A percentile compares a stretch with the other conserved stretches of the same genome.
Evolutionary conservation across 2,329 filamentous ascomycete species (phyloP).

Genomic region (Pseudohalonectria lignicola): DNA sequence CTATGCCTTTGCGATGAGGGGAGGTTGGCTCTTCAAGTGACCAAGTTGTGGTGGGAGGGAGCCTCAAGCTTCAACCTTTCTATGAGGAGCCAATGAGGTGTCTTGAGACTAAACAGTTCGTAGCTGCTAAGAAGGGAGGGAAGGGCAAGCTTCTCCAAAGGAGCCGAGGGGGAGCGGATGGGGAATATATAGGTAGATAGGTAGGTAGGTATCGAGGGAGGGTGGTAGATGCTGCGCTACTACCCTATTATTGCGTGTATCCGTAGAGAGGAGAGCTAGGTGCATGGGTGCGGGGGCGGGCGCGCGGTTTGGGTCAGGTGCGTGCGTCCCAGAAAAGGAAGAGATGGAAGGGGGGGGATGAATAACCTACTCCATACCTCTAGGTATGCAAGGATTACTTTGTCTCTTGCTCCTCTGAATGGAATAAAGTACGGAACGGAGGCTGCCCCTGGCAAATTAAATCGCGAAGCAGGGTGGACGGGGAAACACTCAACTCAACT

Average conservation of each 20-base stretch:
- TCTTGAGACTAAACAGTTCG: too few relatives aligned
- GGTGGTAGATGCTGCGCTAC: too few relatives aligned
- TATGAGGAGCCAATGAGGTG: not conserved
- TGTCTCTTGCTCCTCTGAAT: not conserved
- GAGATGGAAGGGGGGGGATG: too few relatives aligned
- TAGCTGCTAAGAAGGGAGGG: not conserved
- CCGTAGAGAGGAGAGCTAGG: too few relatives aligned
- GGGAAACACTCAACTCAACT: not conserved
- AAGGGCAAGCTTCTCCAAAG: not conserved
- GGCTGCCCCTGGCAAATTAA: not conserved
- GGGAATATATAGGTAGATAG: not conserved
- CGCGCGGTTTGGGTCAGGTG: not conserved
- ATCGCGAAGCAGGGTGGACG: too few relatives aligned
- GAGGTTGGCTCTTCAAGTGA: not conserved
- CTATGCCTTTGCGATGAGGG: not conserved
- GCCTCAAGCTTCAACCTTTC: too few relatives aligned
- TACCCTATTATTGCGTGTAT: too few relatives aligned
- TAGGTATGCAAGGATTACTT: too few relatives aligned
- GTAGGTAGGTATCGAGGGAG: not conserved
- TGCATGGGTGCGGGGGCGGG: not conserved
- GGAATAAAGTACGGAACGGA: not conserved
- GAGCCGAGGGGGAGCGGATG: not conserved
- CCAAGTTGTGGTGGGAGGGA: not conserved
- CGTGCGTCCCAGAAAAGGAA: not conserved
- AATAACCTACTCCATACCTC: too few relatives aligned